Evolutionary conservation across 2,329 filamentous ascomycete genomes (phyloP).

Genomic region (Penicillium sp.): DNA sequence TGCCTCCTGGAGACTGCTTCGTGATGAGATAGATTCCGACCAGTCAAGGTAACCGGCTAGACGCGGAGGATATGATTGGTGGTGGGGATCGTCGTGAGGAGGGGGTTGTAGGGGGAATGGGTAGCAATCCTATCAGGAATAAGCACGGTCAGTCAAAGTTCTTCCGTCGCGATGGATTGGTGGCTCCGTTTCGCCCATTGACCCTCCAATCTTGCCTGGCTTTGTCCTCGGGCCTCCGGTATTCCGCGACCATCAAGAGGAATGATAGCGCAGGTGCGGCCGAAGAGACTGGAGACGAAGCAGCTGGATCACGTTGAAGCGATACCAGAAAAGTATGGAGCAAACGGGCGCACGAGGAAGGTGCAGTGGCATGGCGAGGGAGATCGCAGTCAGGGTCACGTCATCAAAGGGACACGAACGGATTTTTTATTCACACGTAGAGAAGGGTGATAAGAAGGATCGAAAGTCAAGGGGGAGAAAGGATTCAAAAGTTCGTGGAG

Average conservation of each 20-base stretch:
- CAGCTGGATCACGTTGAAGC: background rate
- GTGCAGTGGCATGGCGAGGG: background rate
- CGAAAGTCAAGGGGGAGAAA: background rate
- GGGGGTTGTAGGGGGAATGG: background rate
- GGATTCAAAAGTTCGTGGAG: background rate
- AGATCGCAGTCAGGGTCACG: background rate
- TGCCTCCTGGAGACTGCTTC: background rate
- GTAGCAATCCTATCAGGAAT: constrained; percentile 7
- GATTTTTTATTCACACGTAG: background rate
- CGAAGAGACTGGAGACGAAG: background rate
- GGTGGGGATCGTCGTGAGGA: constrained; percentile 5
- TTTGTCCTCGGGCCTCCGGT: background rate
- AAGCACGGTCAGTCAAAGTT: constrained; percentile 12
- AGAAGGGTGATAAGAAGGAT: background rate
- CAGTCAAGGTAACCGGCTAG: constrained; percentile 10
- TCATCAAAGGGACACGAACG: background rate
- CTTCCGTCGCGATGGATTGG: background rate
- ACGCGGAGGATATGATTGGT: constrained; percentile 13
- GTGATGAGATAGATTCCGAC: background rate
- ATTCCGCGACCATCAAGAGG: background rate
- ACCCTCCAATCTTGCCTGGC: background rate
- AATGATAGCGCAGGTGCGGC: background rate
- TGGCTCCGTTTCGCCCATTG: background rate
- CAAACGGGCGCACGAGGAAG: background rate
- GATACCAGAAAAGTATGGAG: background rate